These are phyloP conservation scores for Fraxinus dipetala DNA, from an alignment of 305 asterid species.

Conservation along the genomic window DNA sequence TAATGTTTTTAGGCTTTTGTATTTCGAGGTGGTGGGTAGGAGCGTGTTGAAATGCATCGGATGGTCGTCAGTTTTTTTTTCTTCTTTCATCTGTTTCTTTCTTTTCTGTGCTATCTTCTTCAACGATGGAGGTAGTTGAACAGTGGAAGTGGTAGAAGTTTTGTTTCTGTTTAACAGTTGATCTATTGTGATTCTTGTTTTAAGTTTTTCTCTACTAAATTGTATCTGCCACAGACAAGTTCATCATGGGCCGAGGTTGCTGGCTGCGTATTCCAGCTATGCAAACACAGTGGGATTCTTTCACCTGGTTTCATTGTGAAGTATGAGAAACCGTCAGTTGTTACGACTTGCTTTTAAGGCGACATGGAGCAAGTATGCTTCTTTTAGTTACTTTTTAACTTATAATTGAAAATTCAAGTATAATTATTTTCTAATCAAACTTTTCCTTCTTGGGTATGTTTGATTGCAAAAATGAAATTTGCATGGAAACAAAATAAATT, in stretches of 20 bases:
- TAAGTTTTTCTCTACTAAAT: not conserved
- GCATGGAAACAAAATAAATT: not conserved
- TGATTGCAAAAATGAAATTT: not conserved
- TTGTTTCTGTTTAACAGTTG: not conserved
- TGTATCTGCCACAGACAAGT: not conserved
- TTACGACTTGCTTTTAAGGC: not conserved
- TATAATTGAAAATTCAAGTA: not conserved
- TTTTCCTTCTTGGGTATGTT: not conserved
- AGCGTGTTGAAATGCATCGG: not conserved
- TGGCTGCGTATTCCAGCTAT: not conserved
- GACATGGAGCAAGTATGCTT: not conserved
- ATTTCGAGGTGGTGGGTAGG: not conserved
- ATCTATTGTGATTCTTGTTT: not conserved
- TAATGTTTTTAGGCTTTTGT: slow-evolving; percentile 6
- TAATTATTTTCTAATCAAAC: not conserved
- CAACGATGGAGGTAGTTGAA: not conserved
- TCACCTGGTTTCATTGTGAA: not conserved
- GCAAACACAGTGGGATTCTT: not conserved
- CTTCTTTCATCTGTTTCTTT: not conserved
- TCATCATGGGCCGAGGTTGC: not conserved
- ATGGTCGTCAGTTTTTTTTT: not conserved
- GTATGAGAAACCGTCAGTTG: not conserved
- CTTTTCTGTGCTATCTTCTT: not conserved
- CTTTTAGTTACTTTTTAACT: not conserved
- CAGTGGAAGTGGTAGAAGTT: not conserved